Evolutionary conservation across 1,139 yeast genomes (phyloP), one percentile per base, ranked within the genome.

Genomic region (Yamadazyma siamensis): DNA sequence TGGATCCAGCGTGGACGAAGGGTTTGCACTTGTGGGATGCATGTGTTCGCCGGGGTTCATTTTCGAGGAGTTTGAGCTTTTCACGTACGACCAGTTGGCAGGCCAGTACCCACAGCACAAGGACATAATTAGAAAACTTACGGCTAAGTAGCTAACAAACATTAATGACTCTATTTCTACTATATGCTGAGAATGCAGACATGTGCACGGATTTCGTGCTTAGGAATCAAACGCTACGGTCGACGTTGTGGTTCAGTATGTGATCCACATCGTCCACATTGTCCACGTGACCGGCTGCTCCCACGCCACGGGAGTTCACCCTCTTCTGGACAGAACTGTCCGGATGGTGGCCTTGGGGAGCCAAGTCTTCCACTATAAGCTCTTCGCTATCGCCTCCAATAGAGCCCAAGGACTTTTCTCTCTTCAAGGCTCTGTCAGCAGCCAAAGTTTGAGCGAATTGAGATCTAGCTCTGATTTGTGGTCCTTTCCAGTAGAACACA

Each of bases 381-480:
- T n/a, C n/a, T n/a, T n/a, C n/a, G n/a, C n/a, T n/a, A n/a, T n/a
- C n/a, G n/a, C n/a, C n/a, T n/a, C n/a, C n/a, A n/a, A n/a, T n/a
- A 18, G 10, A 8, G 10, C 10, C 20, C 20, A 18, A 18, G 10
- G 44, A 35, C 29, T 36, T 34, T 29, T 44, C 46, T 17, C 35
- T 44, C 26, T 39, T 43, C 13, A 46, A 39, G 21, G 36, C 35
- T 24, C 42, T 39, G 36, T 54, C 59, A 4, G 59, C 59, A 12
- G 59, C 59, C 42, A 54, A 50, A 7, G 56, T 50, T 34, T 53
- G 58, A 9, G 60, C 60, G 34, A 54, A 54, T 39, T 48, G 47
- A 27, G 56, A 49, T 28, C 31, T 50, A 11, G 36, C 37, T 34
- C 59, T 48, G 31, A 54, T 52, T 16, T 35, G 36, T 5, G 60